phyloP scores from a whole-genome alignment of 495 filamentous ascomycete species.

The Friedmanniomyces endolithicus region DNA sequence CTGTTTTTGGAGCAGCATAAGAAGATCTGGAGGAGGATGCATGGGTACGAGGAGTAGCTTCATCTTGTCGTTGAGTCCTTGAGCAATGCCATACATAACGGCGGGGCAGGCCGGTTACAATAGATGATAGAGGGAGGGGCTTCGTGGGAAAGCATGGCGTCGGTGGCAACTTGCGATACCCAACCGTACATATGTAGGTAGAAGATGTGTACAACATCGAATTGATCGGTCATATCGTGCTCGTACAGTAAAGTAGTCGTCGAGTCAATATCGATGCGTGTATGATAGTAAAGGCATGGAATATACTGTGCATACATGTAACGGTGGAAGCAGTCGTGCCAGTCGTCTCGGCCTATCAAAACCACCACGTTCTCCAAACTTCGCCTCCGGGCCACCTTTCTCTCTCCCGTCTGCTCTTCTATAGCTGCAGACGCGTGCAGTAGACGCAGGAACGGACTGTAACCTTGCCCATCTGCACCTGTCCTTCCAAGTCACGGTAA shows the following conservation, averaged over 20 bases:
- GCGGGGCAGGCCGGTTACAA: not conserved
- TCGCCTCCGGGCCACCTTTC: not conserved
- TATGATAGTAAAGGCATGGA: too few relatives aligned
- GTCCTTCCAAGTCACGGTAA: not conserved
- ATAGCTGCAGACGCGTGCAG: not conserved
- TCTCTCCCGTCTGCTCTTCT: not conserved
- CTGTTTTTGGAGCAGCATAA: slow-evolving; percentile 89
- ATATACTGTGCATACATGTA: too few relatives aligned
- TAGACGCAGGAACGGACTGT: not conserved
- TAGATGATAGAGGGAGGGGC: not conserved
- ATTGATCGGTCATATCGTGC: too few relatives aligned
- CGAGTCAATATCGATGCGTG: too few relatives aligned
- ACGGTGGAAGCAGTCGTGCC: too few relatives aligned
- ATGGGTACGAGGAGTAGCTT: slow-evolving; percentile 9
- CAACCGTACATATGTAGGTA: not conserved
- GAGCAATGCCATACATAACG: not conserved
- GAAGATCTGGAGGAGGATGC: slow-evolving; percentile 39
- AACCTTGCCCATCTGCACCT: not conserved
- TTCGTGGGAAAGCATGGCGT: not conserved
- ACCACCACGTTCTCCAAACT: not conserved
- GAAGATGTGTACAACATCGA: not conserved
- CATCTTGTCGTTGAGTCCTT: not conserved
- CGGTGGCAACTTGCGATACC: not conserved
- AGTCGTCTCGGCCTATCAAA: too few relatives aligned
- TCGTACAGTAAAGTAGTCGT: too few relatives aligned